These are phyloP conservation scores for Exobasidium cylindrosporum DNA, from an alignment of 1,284 basidiomycete genomes.

Conservation along the genomic window DNA sequence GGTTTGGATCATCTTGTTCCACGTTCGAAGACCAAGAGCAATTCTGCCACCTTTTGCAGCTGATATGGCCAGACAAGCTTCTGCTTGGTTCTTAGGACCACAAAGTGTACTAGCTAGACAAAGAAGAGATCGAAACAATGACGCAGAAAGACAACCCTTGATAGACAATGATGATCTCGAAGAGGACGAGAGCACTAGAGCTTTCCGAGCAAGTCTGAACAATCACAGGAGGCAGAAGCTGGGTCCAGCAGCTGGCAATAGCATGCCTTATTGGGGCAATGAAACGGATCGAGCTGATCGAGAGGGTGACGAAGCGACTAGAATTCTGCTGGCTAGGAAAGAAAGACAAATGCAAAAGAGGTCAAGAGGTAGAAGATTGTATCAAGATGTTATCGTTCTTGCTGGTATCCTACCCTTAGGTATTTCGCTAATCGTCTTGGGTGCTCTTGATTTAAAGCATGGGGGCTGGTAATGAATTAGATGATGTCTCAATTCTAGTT, in stretches of 20 bases:
- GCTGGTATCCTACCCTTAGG: conserved; percentile 22
- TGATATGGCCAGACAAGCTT: conserved; percentile 30
- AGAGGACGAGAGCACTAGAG: not conserved
- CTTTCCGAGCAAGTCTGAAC: not conserved
- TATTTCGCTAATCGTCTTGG: conserved; percentile 20
- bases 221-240: not conserved
- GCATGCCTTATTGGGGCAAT: conserved; percentile 9
- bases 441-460: conserved; percentile 19
- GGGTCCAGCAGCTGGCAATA: conserved; percentile 9
- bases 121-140: conserved; percentile 25
- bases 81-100: conserved; percentile 29
- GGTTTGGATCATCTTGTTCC: conserved; percentile 51
- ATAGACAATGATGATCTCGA: conserved; percentile 13
- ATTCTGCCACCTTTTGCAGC: conserved; percentile 39
- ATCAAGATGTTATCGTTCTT: conserved; percentile 23
- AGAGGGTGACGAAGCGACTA: conserved; percentile 42
- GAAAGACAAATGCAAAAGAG: conserved; percentile 44
- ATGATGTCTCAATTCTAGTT: no score
- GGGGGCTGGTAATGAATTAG: conserved; percentile 15
- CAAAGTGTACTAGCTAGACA: conserved; percentile 32
- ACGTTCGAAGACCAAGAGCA: conserved; percentile 43
- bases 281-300: conserved; percentile 25
- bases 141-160: conserved; percentile 24
- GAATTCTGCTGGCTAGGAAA: conserved; percentile 47
- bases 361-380: conserved; percentile 16